Evolutionary conservation across 2,329 filamentous ascomycete genomes (phyloP).

Genomic region (Cryphonectria japonica): DNA sequence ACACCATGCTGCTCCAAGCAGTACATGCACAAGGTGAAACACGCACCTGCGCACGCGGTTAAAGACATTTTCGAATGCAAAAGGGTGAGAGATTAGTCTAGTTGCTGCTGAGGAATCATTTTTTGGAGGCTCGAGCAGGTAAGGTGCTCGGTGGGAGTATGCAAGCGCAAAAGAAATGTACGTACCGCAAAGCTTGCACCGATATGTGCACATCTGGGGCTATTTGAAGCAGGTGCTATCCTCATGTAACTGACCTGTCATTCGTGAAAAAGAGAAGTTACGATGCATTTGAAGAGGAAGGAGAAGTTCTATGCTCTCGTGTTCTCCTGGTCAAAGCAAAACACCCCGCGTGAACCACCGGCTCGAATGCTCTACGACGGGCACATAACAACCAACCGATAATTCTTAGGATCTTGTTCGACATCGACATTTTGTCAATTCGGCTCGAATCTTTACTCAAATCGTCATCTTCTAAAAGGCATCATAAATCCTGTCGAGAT

Average conservation of each 20-base stretch:
- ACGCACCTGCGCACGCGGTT: neutral
- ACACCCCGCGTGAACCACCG: neutral
- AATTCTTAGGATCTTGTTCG: neutral
- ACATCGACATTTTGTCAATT: neutral
- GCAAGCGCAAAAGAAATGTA: neutral
- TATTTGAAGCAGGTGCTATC: neutral
- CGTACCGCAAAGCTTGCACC: neutral
- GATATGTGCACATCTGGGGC: neutral
- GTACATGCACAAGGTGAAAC: neutral
- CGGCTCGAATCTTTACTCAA: neutral
- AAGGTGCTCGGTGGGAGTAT: neutral
- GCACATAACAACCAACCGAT: neutral
- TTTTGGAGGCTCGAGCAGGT: neutral
- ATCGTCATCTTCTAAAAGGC: neutral
- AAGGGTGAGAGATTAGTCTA: too few species aligned
- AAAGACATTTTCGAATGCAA: neutral
- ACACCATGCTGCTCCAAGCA: neutral
- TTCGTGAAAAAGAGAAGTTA: neutral
- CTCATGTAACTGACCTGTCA: neutral
- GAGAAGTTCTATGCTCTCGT: neutral
- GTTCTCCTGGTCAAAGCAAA: neutral
- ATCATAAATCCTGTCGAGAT: slow-evolving; percentile 1
- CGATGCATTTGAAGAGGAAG: neutral
- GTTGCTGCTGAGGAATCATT: neutral
- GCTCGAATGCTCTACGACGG: neutral